Evolutionary conservation across 140 eudicot species (phyloP), one percentile per base, ranked within the genome.

Genomic region (Bidens hawaiensis): DNA sequence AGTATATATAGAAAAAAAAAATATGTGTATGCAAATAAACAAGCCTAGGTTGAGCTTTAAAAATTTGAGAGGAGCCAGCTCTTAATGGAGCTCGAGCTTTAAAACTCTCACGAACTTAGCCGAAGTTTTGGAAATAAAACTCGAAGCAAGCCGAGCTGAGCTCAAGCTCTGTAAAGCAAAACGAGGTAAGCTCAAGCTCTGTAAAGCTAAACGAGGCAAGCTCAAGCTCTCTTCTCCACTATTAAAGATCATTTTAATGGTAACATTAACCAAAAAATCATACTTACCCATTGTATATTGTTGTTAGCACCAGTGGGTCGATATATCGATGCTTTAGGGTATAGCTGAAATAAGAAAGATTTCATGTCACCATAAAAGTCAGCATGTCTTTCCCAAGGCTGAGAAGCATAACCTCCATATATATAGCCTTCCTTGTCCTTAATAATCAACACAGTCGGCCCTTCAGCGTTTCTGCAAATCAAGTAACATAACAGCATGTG

Each of bases 351-450:
- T 49, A 90, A 82, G 67, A 90, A 90, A 66, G 85, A 82, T 68
- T 85, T 86, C 90, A 90, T 78, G 69, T 90, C 96, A 48, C 97
- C 97, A 75, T 90, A 90, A 67, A 82, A 90, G 45, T 90, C 96
- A 16, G 78, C 83, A 73, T 90, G 96, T 64, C 72, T 84, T 56
- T 84, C 89, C 96, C 98, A 90, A 23, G 94, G 83, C 74, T 84
- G 98, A 64, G 98, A 90, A 51, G 86, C 98, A 82, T 84, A 87
- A 67, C 96, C 98, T 38, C 98, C 98, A 80, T 77, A 90, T 25
- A 87, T 52, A 69, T 65, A 76, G 47, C 98, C 94, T 60, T 90
- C 95, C 53, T 62, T 90, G 74, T 90, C 98, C 79, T 87, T 90
- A 19, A 90, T 61, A 48, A 90, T 70, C 75, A 87, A 62, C 75